Evolutionary conservation across 192 early-diverging fungal species (phyloP).

Genomic region (Coemansia sp.): DNA sequence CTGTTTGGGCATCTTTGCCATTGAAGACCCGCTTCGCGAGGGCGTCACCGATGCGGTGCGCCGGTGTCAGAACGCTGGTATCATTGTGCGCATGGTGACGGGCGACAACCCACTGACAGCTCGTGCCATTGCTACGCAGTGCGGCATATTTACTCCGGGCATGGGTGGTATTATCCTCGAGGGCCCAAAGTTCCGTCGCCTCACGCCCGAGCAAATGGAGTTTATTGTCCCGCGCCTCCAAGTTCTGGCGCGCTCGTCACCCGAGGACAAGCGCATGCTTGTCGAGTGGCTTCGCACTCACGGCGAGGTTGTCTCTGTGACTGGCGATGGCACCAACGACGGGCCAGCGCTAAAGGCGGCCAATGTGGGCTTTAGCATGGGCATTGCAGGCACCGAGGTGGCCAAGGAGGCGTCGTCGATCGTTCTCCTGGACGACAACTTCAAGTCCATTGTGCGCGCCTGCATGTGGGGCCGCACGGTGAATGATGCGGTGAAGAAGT

Average conservation of each 20-base stretch:
- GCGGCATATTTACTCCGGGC: slow-evolving; percentile 80
- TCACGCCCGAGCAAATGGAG: slow-evolving; percentile 85
- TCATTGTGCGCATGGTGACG: slow-evolving; percentile 98
- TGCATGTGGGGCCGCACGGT: slow-evolving; percentile 96
- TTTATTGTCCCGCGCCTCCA: slow-evolving; percentile 87
- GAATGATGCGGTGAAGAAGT: slow-evolving; percentile 97
- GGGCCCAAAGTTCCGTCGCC: slow-evolving; percentile 87
- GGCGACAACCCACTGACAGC: slow-evolving; percentile 96
- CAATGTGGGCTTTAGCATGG: slow-evolving; percentile 99
- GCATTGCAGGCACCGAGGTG: slow-evolving; percentile 98
- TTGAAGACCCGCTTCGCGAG: slow-evolving; percentile 93
- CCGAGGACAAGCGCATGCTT: slow-evolving; percentile 94
- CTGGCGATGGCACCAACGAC: slow-evolving; percentile 99
- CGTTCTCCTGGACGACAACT: slow-evolving; percentile 98
- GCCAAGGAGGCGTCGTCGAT: slow-evolving; percentile 99
- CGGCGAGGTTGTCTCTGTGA: slow-evolving; percentile 96
- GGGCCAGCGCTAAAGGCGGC: slow-evolving; percentile 90
- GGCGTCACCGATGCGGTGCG: slow-evolving; percentile 91
- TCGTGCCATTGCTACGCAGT: slow-evolving; percentile 88
- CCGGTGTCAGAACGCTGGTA: slow-evolving; percentile 85
- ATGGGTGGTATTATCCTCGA: slow-evolving; percentile 89
- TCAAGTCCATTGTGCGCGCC: slow-evolving; percentile 94
- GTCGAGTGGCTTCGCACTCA: slow-evolving; percentile 83
- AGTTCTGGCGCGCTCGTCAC: slow-evolving; percentile 92
- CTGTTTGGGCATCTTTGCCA: slow-evolving; percentile 88